Conservation (phyloP, 1,284 basidiomycete species). For the Ustilago esculenta region DNA sequence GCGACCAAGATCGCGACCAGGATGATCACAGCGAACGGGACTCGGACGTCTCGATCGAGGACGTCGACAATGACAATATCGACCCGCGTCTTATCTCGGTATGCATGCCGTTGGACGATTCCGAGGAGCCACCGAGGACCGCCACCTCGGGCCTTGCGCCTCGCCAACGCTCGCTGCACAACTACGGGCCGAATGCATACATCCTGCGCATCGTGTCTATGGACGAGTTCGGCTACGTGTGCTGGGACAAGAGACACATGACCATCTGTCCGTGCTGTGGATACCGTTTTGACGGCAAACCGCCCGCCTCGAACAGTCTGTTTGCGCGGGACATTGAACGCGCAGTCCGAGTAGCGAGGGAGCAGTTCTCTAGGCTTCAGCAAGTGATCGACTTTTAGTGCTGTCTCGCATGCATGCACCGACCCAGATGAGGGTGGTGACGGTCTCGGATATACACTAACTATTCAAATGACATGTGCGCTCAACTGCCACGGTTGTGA, state of each 20-base stretch:
- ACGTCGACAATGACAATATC: not conserved
- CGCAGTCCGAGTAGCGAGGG: slow-evolving; percentile 7
- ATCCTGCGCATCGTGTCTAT: slow-evolving; percentile 27
- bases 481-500: too few species aligned
- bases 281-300: slow-evolving; percentile 19
- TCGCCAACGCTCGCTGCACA: slow-evolving; percentile 5
- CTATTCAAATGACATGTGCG: too few species aligned
- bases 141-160: not conserved
- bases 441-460: too few species aligned
- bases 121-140: slow-evolving; percentile 2
- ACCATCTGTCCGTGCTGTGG: slow-evolving; percentile 22
- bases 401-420: too few species aligned
- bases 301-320: not conserved
- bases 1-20: not conserved
- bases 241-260: not conserved
- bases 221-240: slow-evolving; percentile 11
- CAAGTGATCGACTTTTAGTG: slow-evolving; percentile 18
- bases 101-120: not conserved
- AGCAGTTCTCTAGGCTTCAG: slow-evolving; percentile 4
- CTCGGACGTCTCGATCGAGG: not conserved
- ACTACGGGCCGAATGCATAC: slow-evolving; percentile 29
- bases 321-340: slow-evolving; percentile 1
- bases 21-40: slow-evolving; percentile 1
- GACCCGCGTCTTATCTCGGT: not conserved
- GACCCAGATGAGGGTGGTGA: too few species aligned